These are phyloP conservation scores for Rheum nobile DNA, from an alignment of 148 eudicot species.

Conservation along the genomic window DNA sequence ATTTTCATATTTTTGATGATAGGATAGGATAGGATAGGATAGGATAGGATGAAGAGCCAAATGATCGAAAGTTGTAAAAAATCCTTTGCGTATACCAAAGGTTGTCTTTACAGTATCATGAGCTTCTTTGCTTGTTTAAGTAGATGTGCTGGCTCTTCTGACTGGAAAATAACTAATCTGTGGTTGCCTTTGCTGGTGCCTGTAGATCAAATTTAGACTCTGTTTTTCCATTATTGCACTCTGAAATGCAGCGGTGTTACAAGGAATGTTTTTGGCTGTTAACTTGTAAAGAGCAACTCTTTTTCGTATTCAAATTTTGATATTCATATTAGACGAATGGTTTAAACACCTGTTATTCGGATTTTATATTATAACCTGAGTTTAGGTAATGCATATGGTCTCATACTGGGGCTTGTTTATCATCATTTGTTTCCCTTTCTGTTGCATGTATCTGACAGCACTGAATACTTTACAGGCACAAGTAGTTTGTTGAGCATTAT, in stretches of 20 bases:
- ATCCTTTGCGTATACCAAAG: constrained; percentile 93
- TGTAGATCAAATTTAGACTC: too few species aligned
- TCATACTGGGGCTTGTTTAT: not conserved
- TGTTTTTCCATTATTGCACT: not conserved
- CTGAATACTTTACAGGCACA: too few species aligned
- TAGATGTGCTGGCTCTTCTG: not conserved
- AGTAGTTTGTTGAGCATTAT: constrained; percentile 68
- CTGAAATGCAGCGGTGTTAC: constrained; percentile 51
- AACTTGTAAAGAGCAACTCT: constrained; percentile 69
- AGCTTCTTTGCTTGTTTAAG: too few species aligned
- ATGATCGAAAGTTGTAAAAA: constrained; percentile 80
- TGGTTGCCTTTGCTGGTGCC: not conserved
- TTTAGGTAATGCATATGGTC: not conserved
- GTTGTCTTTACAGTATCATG: constrained; percentile 12
- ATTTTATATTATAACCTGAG: not conserved
- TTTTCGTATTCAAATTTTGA: not conserved
- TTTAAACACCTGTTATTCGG: not conserved
- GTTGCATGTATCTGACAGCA: constrained; percentile 9
- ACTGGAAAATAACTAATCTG: not conserved
- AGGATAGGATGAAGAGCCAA: constrained; percentile 75
- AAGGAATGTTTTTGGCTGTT: constrained; percentile 70
- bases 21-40: too few species aligned
- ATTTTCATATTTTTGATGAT: too few species aligned
- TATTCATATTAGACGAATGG: not conserved
- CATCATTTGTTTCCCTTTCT: not conserved